These are phyloP conservation scores for Nicotiana otophora DNA, from an alignment of 257 asterid genomes.

Conservation along the genomic window DNA sequence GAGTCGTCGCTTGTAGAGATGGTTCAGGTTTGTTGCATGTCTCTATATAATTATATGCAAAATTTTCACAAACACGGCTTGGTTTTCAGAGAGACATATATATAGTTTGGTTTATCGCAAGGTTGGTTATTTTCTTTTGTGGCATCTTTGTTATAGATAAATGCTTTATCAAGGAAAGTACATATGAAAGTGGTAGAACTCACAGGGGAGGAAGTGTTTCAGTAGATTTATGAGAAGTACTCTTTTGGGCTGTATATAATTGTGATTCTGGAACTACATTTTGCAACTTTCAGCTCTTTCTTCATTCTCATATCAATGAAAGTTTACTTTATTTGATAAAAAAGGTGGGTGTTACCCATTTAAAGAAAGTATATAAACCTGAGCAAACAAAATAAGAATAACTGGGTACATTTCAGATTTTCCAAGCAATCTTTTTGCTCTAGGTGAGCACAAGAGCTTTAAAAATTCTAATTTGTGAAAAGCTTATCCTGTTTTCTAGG, in stretches of 20 bases:
- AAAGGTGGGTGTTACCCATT: no score
- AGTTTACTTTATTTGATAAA: background rate
- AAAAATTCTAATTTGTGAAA: background rate
- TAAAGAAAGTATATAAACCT: background rate
- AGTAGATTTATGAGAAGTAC: background rate
- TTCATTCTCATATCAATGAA: background rate
- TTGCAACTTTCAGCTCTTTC: background rate
- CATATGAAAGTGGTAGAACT: background rate
- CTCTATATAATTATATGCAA: background rate
- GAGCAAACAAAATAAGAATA: background rate
- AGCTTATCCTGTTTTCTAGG: background rate
- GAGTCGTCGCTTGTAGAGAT: slow-evolving; percentile 74
- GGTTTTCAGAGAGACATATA: background rate
- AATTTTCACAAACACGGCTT: background rate
- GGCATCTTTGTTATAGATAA: background rate
- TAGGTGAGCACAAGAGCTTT: background rate
- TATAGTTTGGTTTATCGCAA: slow-evolving; percentile 1
- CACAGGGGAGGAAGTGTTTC: background rate
- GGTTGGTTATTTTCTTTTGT: background rate
- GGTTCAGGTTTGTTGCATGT: slow-evolving; percentile 55
- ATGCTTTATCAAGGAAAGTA: background rate
- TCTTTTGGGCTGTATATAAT: background rate
- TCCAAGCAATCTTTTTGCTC: background rate
- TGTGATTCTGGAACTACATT: background rate
- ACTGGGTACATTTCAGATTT: background rate